These are phyloP conservation scores for Xylaria cubensis DNA, from an alignment of 495 filamentous ascomycete species.

Conservation along the genomic window DNA sequence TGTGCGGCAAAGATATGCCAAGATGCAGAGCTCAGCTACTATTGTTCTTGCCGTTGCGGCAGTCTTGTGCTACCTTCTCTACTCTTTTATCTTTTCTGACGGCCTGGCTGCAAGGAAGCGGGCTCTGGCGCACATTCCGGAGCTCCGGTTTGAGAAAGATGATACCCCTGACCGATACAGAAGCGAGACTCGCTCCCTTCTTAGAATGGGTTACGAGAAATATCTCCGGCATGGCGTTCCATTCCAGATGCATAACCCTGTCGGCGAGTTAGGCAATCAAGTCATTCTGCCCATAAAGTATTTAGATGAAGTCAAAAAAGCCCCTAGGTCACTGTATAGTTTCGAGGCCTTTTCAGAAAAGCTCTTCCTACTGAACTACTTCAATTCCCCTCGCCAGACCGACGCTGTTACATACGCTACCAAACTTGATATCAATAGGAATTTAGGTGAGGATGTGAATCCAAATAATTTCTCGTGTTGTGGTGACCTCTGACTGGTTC, in stretches of 20 bases:
- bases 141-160: constrained; percentile 13
- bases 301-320: constrained; percentile 6
- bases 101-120: background rate
- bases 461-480: background rate
- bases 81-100: background rate
- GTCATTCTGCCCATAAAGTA: constrained; percentile 9
- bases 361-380: constrained; percentile 1
- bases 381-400: constrained; percentile 16
- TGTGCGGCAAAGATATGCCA: background rate
- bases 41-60: background rate
- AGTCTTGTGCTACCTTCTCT: background rate
- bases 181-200: constrained; percentile 12
- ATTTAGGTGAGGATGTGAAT: constrained; percentile 13
- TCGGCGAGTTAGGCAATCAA: constrained; percentile 16
- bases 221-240: constrained; percentile 15
- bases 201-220: constrained; percentile 10
- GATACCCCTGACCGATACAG: constrained; percentile 25
- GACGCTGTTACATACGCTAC: constrained; percentile 12
- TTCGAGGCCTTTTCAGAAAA: background rate
- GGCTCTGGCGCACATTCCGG: constrained; percentile 6
- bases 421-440: constrained; percentile 14
- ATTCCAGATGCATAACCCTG: constrained; percentile 11
- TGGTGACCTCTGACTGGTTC: background rate
- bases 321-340: background rate
- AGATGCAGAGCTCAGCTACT: background rate